phyloP scores from a whole-genome alignment of 176 grass and related monocot species.

The Olyra latifolia region DNA sequence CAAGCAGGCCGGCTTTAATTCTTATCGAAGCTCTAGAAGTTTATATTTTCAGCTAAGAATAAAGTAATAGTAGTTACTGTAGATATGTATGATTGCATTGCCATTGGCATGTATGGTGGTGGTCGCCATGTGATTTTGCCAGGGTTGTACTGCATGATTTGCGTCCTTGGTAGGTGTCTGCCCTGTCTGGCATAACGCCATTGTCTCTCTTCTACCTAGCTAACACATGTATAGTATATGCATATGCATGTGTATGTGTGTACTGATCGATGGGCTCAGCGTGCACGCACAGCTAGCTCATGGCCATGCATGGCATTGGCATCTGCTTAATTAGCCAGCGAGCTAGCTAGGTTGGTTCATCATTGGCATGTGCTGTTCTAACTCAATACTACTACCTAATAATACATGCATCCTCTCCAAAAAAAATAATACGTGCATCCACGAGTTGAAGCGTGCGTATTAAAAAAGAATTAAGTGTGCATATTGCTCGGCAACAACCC shows the following conservation, averaged over 20 bases:
- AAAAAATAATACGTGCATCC: background rate
- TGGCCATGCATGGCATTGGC: constrained; percentile 32
- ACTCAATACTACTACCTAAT: background rate
- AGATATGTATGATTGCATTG: constrained; percentile 30
- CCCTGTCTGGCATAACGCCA: constrained; percentile 39
- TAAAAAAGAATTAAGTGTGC: background rate
- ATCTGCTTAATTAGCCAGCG: constrained; percentile 16
- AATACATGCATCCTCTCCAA: background rate
- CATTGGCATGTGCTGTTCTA: constrained; percentile 45
- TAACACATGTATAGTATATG: background rate
- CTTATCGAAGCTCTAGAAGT: no score
- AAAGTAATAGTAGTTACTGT: no score
- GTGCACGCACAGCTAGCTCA: constrained; percentile 15
- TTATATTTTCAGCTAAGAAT: no score
- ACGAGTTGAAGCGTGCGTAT: constrained; percentile 31
- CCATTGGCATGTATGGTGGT: constrained; percentile 47
- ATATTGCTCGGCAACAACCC: background rate
- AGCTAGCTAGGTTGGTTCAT: constrained; percentile 32
- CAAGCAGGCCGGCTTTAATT: no score
- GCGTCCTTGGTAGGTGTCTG: constrained; percentile 51
- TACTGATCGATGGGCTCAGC: background rate
- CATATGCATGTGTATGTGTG: background rate
- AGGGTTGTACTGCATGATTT: constrained; percentile 45
- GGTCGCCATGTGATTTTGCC: constrained; percentile 51
- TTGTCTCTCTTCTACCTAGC: constrained; percentile 36